Percentiles rank a stretch among this genome's conserved stretches.
Evolutionary conservation across 768 basidiomycete genomes (phyloP).

Genomic region (Podaxis sp.): DNA sequence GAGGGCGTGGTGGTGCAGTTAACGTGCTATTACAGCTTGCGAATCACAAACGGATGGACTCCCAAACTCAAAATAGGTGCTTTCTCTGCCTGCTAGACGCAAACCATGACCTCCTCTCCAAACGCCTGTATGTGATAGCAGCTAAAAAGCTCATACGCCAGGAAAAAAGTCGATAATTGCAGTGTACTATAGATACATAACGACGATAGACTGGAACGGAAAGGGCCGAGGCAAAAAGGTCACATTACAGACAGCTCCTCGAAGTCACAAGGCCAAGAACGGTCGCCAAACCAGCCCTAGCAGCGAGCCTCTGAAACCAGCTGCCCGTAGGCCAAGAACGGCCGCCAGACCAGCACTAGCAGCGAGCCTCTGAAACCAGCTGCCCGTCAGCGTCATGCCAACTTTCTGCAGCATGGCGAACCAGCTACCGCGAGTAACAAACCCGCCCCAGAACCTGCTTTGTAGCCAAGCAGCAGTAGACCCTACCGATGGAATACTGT

Average conservation of each 20-base stretch:
- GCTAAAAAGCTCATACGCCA: no score
- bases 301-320: no score
- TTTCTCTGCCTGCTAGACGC: no score
- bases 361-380: neutral
- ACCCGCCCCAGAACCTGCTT: constrained; percentile 31
- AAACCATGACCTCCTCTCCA: no score
- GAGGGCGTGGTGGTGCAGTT: no score
- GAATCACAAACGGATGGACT: no score
- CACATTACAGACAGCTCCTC: neutral
- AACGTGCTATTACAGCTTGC: no score
- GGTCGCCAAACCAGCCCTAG: no score
- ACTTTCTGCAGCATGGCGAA: constrained; percentile 31
- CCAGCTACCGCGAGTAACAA: constrained; percentile 30
- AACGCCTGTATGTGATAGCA: no score
- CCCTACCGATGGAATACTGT: constrained; percentile 22
- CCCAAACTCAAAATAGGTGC: no score
- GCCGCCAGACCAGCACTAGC: neutral
- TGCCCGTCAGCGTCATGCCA: constrained; percentile 23
- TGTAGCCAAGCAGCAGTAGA: constrained; percentile 35
- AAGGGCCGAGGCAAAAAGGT: neutral
- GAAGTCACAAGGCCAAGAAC: no score
- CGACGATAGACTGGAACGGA: neutral
- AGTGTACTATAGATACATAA: neutral
- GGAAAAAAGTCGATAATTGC: neutral
- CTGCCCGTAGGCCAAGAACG: neutral